A percentile compares a stretch with the other conserved stretches of the same genome.
Conservation (phyloP, 163 green algal genomes). For the Chloromonas sp. region DNA sequence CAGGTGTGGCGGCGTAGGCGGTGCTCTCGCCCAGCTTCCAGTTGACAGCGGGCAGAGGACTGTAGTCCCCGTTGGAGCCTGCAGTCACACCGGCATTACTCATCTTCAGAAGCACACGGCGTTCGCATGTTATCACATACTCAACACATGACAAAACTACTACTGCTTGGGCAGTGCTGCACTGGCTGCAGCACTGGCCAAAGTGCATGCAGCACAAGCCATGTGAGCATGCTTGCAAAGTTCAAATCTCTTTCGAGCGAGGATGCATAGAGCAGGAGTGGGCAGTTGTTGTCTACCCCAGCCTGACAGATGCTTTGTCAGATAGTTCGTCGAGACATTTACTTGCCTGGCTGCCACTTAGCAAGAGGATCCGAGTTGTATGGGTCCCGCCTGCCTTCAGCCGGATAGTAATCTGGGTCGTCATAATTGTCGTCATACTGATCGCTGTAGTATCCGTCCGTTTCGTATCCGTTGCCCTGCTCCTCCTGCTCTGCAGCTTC, state of each 20-base stretch:
- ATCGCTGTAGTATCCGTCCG: neutral
- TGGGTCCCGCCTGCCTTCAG: no score
- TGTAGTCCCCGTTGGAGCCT: neutral
- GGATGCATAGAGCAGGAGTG: no score
- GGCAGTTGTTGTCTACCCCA: neutral
- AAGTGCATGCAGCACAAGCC: neutral
- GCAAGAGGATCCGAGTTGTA: neutral
- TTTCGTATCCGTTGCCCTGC: neutral
- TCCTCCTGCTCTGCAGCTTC: conserved; percentile 9
- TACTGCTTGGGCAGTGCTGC: neutral
- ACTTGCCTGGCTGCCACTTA: neutral
- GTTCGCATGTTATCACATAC: neutral
- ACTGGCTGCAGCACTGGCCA: neutral
- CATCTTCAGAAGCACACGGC: neutral
- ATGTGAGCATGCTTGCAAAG: no score
- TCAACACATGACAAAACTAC: neutral
- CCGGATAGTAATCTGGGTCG: no score
- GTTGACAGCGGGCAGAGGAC: neutral
- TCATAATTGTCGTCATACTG: no score
- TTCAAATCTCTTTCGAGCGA: no score
- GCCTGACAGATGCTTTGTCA: neutral
- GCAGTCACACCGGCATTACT: neutral
- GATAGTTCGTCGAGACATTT: neutral
- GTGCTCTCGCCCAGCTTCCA: neutral
- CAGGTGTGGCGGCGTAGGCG: neutral